Conservation (phyloP, 495 filamentous ascomycete species). For the Choiromyces venosus region DNA sequence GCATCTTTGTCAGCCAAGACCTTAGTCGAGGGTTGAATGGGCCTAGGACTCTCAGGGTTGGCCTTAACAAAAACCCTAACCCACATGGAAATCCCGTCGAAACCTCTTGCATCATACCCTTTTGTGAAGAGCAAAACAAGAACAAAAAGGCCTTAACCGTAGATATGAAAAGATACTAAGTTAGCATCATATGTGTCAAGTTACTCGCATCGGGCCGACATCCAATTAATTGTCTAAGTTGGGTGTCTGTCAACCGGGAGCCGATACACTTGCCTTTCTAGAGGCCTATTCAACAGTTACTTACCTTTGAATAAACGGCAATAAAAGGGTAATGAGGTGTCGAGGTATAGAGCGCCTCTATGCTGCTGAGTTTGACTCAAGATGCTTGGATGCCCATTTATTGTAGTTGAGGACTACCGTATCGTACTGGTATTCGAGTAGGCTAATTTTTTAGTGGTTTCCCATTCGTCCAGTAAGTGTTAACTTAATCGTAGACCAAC, state of each 20-base stretch:
- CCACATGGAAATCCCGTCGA: background rate
- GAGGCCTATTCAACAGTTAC: background rate
- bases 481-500: background rate
- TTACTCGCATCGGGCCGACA: background rate
- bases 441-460: background rate
- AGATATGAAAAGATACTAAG: background rate
- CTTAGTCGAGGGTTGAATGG: background rate
- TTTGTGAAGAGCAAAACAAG: background rate
- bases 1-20: background rate
- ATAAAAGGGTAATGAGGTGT: background rate
- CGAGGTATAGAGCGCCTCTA: background rate
- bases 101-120: background rate
- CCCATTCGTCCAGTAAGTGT: background rate
- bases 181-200: background rate
- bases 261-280: background rate
- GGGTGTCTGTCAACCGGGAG: background rate
- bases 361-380: background rate
- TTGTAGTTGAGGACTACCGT: background rate
- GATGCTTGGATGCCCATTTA: too few species aligned
- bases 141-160: background rate
- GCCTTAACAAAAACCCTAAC: background rate
- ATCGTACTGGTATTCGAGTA: background rate
- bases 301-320: background rate
- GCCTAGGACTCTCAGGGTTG: background rate
- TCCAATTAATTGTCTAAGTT: background rate